Percentiles rank a stretch among this genome's conserved stretches.
phyloP scores from a whole-genome alignment of 345 rosid genomes.

The Aquilaria malaccensis region DNA sequence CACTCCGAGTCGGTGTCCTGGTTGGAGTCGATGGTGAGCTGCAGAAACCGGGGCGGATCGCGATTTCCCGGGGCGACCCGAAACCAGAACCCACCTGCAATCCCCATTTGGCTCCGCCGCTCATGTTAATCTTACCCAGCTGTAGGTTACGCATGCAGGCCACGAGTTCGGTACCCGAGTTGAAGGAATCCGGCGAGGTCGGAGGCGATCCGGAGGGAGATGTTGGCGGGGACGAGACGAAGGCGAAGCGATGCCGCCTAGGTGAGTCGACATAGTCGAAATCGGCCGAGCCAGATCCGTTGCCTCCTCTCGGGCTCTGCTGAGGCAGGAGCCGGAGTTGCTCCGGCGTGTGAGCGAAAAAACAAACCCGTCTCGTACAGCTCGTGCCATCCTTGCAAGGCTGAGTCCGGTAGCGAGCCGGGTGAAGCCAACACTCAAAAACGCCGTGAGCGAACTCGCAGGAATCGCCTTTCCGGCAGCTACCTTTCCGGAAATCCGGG shows the following conservation, averaged over 20 bases:
- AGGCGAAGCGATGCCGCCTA: conserved; percentile 23
- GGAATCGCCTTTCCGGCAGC: conserved; percentile 43
- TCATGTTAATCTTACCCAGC: conserved; percentile 21
- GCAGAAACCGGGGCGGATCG: conserved; percentile 21
- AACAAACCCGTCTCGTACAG: conserved; percentile 67
- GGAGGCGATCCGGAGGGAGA: conserved; percentile 55
- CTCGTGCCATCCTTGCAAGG: conserved; percentile 74
- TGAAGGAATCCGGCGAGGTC: conserved; percentile 34
- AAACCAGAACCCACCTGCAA: conserved; percentile 26
- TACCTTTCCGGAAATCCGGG: conserved; percentile 61
- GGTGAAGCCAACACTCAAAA: conserved; percentile 92
- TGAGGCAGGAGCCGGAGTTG: conserved; percentile 51
- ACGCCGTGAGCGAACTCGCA: conserved; percentile 71
- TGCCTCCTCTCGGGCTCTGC: conserved; percentile 22
- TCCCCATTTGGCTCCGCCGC: conserved; percentile 26
- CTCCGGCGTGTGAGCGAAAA: conserved; percentile 81
- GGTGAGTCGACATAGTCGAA: conserved; percentile 30
- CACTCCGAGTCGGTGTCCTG: conserved; percentile 14
- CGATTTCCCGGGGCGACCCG: conserved; percentile 30
- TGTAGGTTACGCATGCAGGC: conserved; percentile 39
- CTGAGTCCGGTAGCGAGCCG: conserved; percentile 72
- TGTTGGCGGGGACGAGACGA: conserved; percentile 33
- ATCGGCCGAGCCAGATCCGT: conserved; percentile 22
- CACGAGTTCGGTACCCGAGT: conserved; percentile 25
- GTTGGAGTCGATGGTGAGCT: conserved; percentile 27